These are phyloP conservation scores for Beauveria varroae DNA, from an alignment of 2,329 filamentous ascomycete genomes.

Conservation along the genomic window DNA sequence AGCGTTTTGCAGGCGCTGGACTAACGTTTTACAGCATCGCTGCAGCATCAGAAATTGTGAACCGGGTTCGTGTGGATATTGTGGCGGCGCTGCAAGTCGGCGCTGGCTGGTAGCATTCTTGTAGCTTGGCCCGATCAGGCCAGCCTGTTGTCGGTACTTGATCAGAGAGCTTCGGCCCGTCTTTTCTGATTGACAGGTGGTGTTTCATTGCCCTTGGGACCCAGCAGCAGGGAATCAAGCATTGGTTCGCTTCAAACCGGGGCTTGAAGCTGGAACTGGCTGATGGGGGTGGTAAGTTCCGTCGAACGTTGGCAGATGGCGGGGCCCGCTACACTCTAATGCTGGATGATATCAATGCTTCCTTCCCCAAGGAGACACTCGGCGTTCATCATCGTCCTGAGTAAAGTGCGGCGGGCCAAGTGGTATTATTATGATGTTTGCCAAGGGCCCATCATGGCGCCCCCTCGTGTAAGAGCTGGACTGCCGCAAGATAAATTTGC, in stretches of 20 bases:
- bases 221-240: not conserved
- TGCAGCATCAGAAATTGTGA: not conserved
- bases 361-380: conserved; percentile 3
- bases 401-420: conserved; percentile 3
- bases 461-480: not conserved
- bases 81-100: conserved; percentile 1
- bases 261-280: not conserved
- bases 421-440: conserved; percentile 5
- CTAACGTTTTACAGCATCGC: conserved; percentile 11
- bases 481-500: not conserved
- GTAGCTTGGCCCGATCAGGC: not conserved
- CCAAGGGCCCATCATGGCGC: not conserved
- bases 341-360: not conserved
- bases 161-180: conserved; percentile 3
- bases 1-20: conserved; percentile 6
- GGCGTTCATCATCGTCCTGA: not conserved
- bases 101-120: not conserved
- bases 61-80: not conserved
- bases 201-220: not conserved
- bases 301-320: not conserved
- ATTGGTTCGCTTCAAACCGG: not conserved
- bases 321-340: not conserved
- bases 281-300: conserved; percentile 1
- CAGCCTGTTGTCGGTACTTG: not conserved
- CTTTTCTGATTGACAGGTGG: not conserved